phyloP scores from a whole-genome alignment of 176 grass and related monocot species.

The Calamus simplicifolius region DNA sequence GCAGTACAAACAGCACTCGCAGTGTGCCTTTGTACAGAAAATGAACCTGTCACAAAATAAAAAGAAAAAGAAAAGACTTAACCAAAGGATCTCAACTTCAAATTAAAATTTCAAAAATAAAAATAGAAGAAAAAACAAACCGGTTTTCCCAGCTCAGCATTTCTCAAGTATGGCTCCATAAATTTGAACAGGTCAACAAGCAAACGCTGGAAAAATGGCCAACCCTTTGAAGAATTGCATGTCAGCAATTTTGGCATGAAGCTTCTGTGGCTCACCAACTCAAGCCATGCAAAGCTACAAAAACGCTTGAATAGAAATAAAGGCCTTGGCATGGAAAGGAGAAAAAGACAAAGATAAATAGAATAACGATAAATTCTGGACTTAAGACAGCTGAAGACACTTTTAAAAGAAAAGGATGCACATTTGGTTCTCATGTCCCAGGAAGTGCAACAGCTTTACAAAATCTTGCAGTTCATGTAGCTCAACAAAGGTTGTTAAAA shows the following conservation, averaged over 20 bases:
- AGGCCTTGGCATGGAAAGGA: background rate
- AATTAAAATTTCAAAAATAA: background rate
- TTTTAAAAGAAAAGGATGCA: too few species aligned
- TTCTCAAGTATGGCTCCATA: conserved; percentile 91
- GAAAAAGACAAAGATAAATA: background rate
- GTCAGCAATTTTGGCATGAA: conserved; percentile 88
- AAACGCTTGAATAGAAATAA: conserved; percentile 10
- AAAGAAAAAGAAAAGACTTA: too few species aligned
- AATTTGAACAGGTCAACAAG: conserved; percentile 97
- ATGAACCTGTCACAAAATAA: conserved; percentile 34
- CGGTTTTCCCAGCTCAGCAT: conserved; percentile 67
- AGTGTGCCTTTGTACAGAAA: conserved; percentile 91
- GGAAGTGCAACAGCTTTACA: too few species aligned
- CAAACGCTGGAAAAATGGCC: conserved; percentile 86
- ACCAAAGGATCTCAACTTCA: too few species aligned
- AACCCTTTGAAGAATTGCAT: conserved; percentile 80
- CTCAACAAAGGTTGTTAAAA: too few species aligned
- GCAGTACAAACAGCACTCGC: conserved; percentile 79
- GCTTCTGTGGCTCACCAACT: conserved; percentile 83
- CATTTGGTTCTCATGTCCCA: too few species aligned
- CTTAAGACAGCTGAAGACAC: too few species aligned
- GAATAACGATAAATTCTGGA: background rate
- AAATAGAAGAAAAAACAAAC: conserved; percentile 31
- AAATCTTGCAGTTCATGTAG: too few species aligned
- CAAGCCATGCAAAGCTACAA: conserved; percentile 90